phyloP scores from a whole-genome alignment of 345 rosid genomes.

The Gossypium rotundifolium region DNA sequence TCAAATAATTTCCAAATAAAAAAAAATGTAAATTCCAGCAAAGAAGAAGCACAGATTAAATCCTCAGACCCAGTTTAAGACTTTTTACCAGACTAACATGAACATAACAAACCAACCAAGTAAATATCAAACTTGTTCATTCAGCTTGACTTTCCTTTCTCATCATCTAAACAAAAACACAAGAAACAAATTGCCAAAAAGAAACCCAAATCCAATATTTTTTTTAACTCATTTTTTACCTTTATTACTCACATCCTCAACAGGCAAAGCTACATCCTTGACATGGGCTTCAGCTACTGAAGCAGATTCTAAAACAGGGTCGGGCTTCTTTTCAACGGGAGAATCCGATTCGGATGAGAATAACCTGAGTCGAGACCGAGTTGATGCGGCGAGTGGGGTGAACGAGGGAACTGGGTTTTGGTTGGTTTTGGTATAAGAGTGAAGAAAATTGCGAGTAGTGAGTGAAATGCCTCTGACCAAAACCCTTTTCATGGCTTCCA shows the following conservation, averaged over 20 bases:
- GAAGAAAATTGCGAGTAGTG: slow-evolving; percentile 22
- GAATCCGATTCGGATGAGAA: slow-evolving; percentile 44
- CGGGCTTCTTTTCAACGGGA: slow-evolving; percentile 17
- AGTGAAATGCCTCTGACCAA: slow-evolving; percentile 25
- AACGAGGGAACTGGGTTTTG: background rate
- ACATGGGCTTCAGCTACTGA: background rate
- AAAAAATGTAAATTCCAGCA: background rate
- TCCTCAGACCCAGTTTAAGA: background rate
- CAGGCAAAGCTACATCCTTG: background rate
- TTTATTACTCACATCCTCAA: slow-evolving; percentile 4
- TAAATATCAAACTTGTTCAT: background rate
- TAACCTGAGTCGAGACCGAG: slow-evolving; percentile 23
- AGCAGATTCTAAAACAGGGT: slow-evolving; percentile 18
- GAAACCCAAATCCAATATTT: background rate
- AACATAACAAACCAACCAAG: background rate
- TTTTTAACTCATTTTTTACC: background rate
- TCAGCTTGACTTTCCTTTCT: background rate
- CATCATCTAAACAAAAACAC: background rate
- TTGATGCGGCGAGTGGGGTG: slow-evolving; percentile 13
- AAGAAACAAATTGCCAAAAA: background rate
- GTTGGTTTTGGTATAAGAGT: background rate
- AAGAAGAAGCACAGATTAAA: background rate
- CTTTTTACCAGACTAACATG: background rate
- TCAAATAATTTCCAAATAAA: background rate
- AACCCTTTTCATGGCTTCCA: slow-evolving; percentile 29